These are phyloP conservation scores for Proliferodiscus dingleyae DNA, from an alignment of 2,329 filamentous ascomycete species.

Conservation along the genomic window DNA sequence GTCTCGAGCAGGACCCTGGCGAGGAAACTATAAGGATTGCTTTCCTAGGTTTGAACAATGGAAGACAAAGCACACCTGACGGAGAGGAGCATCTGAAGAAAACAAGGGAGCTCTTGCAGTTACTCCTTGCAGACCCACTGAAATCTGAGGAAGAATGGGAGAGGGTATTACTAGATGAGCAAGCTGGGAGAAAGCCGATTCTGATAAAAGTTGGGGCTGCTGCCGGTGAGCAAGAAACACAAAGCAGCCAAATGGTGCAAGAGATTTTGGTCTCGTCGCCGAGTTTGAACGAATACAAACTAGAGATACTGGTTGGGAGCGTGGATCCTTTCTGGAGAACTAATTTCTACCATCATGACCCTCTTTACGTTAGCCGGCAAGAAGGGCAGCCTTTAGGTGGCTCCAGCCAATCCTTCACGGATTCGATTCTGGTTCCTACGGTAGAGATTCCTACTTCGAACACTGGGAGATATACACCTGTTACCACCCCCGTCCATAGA, in stretches of 20 bases:
- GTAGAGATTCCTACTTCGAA: constrained; percentile 64
- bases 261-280: constrained; percentile 62
- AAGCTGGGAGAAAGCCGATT: constrained; percentile 49
- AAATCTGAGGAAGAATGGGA: constrained; percentile 62
- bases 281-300: constrained; percentile 51
- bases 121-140: constrained; percentile 68
- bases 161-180: constrained; percentile 42
- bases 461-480: constrained; percentile 58
- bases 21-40: constrained; percentile 55
- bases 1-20: constrained; percentile 52
- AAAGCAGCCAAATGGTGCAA: constrained; percentile 44
- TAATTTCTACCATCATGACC: no score
- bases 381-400: constrained; percentile 42
- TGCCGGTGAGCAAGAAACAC: constrained; percentile 22
- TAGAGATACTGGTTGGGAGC: constrained; percentile 58
- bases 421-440: constrained; percentile 69
- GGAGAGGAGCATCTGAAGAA: constrained; percentile 29
- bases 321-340: no score
- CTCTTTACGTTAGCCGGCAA: constrained; percentile 39
- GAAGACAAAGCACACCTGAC: constrained; percentile 32
- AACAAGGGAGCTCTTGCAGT: constrained; percentile 61
- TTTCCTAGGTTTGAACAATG: constrained; percentile 42
- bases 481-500: constrained; percentile 81
- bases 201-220: constrained; percentile 52
- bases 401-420: constrained; percentile 44